Evolutionary conservation across 805 yeast species (phyloP).

Genomic region (Wickerhamiella spandovensis): DNA sequence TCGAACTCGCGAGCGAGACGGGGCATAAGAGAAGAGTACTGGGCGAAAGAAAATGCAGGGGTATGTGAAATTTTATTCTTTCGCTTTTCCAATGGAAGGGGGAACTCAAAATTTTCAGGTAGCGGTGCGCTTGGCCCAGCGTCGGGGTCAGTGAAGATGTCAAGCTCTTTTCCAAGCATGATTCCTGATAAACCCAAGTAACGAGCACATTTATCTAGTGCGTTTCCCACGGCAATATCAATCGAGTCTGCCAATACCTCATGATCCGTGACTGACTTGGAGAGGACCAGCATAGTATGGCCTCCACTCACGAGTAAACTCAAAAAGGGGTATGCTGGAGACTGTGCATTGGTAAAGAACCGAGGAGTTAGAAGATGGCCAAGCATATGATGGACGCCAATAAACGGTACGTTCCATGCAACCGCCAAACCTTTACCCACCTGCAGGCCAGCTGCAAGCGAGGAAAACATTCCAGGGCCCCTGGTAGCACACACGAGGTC

Average conservation of each 20-base stretch:
- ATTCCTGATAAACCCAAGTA: slow-evolving; percentile 67
- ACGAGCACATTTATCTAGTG: slow-evolving; percentile 85
- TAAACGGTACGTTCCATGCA: slow-evolving; percentile 62
- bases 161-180: slow-evolving; percentile 80
- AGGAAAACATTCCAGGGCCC: slow-evolving; percentile 96
- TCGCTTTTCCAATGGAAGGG: slow-evolving; percentile 42
- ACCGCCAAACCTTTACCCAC: slow-evolving; percentile 72
- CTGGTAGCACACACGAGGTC: slow-evolving; percentile 80
- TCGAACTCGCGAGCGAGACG: slow-evolving; percentile 13
- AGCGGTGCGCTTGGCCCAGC: slow-evolving; percentile 19
- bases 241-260: slow-evolving; percentile 58
- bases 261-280: slow-evolving; percentile 49
- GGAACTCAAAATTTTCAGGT: slow-evolving; percentile 21
- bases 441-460: slow-evolving; percentile 69
- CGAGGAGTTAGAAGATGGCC: slow-evolving; percentile 73
- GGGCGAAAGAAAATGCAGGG: slow-evolving; percentile 61
- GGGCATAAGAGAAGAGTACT: slow-evolving; percentile 48
- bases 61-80: slow-evolving; percentile 31
- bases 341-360: slow-evolving; percentile 32
- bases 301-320: slow-evolving; percentile 86
- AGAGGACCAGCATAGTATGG: slow-evolving; percentile 75
- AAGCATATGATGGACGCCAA: slow-evolving; percentile 94
- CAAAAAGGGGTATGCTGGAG: slow-evolving; percentile 59
- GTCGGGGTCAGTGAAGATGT: slow-evolving; percentile 32
- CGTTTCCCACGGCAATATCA: slow-evolving; percentile 89